phyloP scores from a whole-genome alignment of 164 flowering plant species.

The Berberis vulgaris region DNA sequence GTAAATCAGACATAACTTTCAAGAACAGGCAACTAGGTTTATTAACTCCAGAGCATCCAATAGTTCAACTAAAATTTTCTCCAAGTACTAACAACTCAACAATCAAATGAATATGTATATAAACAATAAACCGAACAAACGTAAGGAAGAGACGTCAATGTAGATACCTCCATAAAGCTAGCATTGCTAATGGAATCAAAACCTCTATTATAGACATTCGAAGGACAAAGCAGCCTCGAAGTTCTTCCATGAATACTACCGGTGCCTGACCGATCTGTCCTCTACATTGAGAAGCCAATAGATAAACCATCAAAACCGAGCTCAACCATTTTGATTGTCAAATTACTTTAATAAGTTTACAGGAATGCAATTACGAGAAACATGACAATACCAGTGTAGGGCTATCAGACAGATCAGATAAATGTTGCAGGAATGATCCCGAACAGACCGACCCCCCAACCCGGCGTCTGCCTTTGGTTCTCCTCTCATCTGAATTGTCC shows the following conservation, averaged over 20 bases:
- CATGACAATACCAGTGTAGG: constrained; percentile 72
- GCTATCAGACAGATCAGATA: constrained; percentile 93
- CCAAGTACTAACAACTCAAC: too few species aligned
- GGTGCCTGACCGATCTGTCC: constrained; percentile 59
- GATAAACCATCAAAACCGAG: not conserved
- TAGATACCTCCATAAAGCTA: constrained; percentile 73
- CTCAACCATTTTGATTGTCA: too few species aligned
- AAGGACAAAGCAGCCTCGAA: constrained; percentile 26
- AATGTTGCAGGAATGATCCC: constrained; percentile 70
- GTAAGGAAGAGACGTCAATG: not conserved
- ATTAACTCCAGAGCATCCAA: too few species aligned
- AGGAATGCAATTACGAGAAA: constrained; percentile 2
- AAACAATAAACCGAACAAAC: not conserved
- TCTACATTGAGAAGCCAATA: constrained; percentile 21
- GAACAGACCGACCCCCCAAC: constrained; percentile 30
- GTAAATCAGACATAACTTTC: too few species aligned
- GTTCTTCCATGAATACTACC: constrained; percentile 47
- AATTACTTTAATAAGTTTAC: not conserved
- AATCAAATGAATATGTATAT: too few species aligned
- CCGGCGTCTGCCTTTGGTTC: constrained; percentile 32
- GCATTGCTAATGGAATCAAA: constrained; percentile 56
- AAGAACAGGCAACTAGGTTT: not conserved
- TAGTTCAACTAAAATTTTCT: too few species aligned
- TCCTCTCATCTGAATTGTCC: constrained; percentile 26
- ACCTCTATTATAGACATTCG: constrained; percentile 24